Percentiles rank a stretch among this genome's conserved stretches.
Conservation (phyloP, 805 yeast species). For the Blastobotrys americana region DNA sequence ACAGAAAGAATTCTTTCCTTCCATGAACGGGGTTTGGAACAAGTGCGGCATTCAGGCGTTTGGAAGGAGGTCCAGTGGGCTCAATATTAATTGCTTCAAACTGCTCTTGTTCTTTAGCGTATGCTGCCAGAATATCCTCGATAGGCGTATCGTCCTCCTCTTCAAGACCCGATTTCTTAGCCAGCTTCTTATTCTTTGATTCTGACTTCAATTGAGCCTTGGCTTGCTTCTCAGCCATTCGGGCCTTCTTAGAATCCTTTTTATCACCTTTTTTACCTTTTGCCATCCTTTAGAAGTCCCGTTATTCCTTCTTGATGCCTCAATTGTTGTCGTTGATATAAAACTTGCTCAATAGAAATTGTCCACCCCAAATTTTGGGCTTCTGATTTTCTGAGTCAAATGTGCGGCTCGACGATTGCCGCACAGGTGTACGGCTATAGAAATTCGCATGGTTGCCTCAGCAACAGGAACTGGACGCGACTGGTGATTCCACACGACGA, state of each 20-base stretch:
- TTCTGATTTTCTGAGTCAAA: too few relatives aligned
- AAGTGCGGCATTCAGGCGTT: conserved; percentile 67
- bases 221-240: conserved; percentile 73
- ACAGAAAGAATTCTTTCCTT: conserved; percentile 67
- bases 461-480: too few relatives aligned
- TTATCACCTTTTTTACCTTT: conserved; percentile 64
- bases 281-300: too few relatives aligned
- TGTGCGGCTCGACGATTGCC: too few relatives aligned
- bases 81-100: conserved; percentile 66
- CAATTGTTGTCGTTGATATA: too few relatives aligned
- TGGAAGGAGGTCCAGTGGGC: conserved; percentile 51
- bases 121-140: conserved; percentile 71
- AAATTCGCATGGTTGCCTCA: too few relatives aligned
- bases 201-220: conserved; percentile 73
- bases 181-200: conserved; percentile 61
- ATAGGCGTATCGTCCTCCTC: conserved; percentile 83
- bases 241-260: conserved; percentile 86
- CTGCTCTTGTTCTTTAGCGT: conserved; percentile 70
- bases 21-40: conserved; percentile 70
- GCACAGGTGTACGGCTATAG: too few relatives aligned
- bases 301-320: too few relatives aligned
- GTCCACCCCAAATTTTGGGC: too few relatives aligned
- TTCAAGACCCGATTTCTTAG: conserved; percentile 67
- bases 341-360: too few relatives aligned
- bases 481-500: too few relatives aligned